These are phyloP conservation scores for Kurtzmaniella fragi DNA, from an alignment of 805 yeast genomes.

Conservation along the genomic window DNA sequence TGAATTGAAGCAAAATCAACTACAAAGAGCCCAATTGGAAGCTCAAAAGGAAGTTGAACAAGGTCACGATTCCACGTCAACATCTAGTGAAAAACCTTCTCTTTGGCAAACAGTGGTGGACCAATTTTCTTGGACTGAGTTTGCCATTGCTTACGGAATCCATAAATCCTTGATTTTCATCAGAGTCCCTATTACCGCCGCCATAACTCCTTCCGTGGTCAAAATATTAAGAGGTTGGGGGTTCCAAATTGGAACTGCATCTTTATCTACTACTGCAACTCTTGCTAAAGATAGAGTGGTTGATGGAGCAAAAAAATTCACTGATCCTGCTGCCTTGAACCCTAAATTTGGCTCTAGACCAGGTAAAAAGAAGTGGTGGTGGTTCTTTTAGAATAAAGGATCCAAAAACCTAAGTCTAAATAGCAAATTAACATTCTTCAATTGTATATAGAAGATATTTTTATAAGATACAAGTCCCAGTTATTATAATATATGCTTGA, in stretches of 20 bases:
- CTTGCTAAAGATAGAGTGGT: slow-evolving; percentile 24
- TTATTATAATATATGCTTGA: too few relatives aligned
- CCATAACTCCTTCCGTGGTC: slow-evolving; percentile 81
- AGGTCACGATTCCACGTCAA: slow-evolving; percentile 6
- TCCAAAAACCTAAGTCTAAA: too few relatives aligned
- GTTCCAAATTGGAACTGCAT: slow-evolving; percentile 61
- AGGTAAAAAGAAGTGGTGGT: slow-evolving; percentile 51
- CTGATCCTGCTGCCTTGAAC: slow-evolving; percentile 39
- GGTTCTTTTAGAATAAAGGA: slow-evolving; percentile 49
- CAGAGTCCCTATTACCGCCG: slow-evolving; percentile 87
- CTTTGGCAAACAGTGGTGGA: slow-evolving; percentile 14
- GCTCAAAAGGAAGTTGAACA: slow-evolving; percentile 8
- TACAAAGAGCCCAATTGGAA: slow-evolving; percentile 24
- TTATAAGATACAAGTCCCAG: too few relatives aligned
- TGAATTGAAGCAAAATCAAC: slow-evolving; percentile 31
- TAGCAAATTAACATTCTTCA: too few relatives aligned
- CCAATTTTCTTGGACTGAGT: slow-evolving; percentile 66
- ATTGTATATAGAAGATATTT: too few relatives aligned
- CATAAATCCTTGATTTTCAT: slow-evolving; percentile 84
- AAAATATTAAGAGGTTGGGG: slow-evolving; percentile 66
- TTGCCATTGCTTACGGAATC: slow-evolving; percentile 85
- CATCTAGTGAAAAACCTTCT: slow-evolving; percentile 10
- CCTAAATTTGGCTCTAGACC: slow-evolving; percentile 53
- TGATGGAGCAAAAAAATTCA: slow-evolving; percentile 18
- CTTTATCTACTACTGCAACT: slow-evolving; percentile 36